A percentile compares a stretch with the other conserved stretches of the same genome.
Conservation (phyloP, 306 rosid species). For the Fragaria nilgerrensis region DNA sequence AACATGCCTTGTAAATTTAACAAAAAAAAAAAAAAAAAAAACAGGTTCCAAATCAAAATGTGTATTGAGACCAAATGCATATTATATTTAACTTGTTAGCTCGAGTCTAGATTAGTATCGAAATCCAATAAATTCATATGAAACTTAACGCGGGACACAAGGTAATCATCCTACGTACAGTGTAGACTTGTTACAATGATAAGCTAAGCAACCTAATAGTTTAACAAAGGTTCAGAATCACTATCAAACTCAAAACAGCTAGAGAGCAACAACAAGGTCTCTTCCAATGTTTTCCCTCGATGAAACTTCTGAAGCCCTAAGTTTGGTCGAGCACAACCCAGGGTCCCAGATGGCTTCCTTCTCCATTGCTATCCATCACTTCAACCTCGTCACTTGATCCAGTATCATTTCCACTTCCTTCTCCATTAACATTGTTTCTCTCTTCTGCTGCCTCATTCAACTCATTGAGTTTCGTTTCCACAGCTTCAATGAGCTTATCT, state of each 20-base stretch:
- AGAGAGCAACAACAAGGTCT: neutral
- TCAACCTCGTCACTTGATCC: neutral
- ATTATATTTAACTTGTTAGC: neutral
- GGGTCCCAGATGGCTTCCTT: neutral
- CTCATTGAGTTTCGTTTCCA: neutral
- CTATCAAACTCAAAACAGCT: neutral
- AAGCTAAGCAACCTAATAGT: neutral
- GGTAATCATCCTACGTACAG: too few species aligned
- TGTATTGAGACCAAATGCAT: neutral
- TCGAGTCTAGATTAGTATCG: too few species aligned
- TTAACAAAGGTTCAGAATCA: neutral
- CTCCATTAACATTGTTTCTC: neutral
- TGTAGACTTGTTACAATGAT: too few species aligned
- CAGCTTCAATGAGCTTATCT: constrained; percentile 11
- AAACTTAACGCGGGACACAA: too few species aligned
- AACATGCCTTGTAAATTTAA: neutral
- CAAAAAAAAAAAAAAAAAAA: neutral
- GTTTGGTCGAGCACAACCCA: neutral
- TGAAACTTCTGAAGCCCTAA: neutral
- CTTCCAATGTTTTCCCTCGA: neutral
- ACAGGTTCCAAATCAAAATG: neutral
- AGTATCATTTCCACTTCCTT: neutral
- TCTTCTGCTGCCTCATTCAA: neutral
- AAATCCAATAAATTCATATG: too few species aligned
- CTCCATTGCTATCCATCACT: neutral